phyloP scores from a whole-genome alignment of 163 green algal species.

The Chlamydomonas reinhardtii region DNA sequence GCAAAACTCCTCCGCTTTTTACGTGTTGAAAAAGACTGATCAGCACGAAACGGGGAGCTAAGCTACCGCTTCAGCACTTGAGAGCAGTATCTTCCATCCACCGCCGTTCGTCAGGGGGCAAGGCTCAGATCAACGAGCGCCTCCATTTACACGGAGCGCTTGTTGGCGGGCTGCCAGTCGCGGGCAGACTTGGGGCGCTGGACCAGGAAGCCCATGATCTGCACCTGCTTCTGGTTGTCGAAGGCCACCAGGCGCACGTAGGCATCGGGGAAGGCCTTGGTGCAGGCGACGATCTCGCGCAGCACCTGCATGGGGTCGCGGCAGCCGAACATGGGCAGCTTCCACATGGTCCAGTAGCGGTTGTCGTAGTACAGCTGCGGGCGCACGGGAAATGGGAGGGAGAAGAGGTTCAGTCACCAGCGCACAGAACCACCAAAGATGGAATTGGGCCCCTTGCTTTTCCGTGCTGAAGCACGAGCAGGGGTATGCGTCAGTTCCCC shows the following conservation, averaged over 20 bases:
- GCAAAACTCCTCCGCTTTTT: too few relatives aligned
- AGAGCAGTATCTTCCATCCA: too few relatives aligned
- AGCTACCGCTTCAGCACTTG: too few relatives aligned
- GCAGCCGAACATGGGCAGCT: conserved; percentile 99
- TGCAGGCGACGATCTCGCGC: conserved; percentile 61
- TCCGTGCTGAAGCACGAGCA: too few relatives aligned
- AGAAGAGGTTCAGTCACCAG: neutral
- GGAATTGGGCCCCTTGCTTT: too few relatives aligned
- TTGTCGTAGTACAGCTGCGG: conserved; percentile 93
- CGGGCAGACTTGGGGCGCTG: conserved; percentile 71
- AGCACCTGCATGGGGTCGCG: conserved; percentile 87
- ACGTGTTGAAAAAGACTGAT: too few relatives aligned
- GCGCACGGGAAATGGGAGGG: neutral
- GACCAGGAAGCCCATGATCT: conserved; percentile 86
- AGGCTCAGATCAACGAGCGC: too few relatives aligned
- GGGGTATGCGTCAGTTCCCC: too few relatives aligned
- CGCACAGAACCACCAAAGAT: too few relatives aligned
- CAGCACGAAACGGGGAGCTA: too few relatives aligned
- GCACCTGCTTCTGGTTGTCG: conserved; percentile 78
- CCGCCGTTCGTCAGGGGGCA: too few relatives aligned
- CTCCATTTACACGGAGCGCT: conserved; percentile 63
- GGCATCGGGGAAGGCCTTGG: conserved; percentile 74
- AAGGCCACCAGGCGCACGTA: conserved; percentile 88
- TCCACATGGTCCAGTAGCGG: conserved; percentile 97
- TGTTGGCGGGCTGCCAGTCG: conserved; percentile 60